Evolutionary conservation across 2,329 filamentous ascomycete species (phyloP).

Genomic region (Cladosporium oxysporum): DNA sequence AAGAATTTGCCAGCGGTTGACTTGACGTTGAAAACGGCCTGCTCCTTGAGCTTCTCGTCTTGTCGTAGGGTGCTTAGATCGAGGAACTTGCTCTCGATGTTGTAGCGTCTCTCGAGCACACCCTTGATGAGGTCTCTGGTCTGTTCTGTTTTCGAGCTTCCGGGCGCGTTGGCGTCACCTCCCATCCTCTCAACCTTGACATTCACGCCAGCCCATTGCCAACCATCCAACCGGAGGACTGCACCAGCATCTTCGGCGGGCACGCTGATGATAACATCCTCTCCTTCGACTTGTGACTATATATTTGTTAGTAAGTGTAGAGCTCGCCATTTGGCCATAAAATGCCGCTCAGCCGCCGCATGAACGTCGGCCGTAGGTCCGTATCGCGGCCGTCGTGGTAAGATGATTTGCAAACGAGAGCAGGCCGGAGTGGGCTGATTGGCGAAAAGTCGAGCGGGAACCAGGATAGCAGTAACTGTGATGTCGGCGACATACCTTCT

Average conservation of each 20-base stretch:
- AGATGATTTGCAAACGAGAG: slow-evolving; percentile 32
- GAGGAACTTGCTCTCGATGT: slow-evolving; percentile 70
- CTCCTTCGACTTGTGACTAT: slow-evolving; percentile 39
- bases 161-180: slow-evolving; percentile 24
- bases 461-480: slow-evolving; percentile 14
- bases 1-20: slow-evolving; percentile 84
- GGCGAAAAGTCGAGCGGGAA: neutral
- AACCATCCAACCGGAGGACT: slow-evolving; percentile 44
- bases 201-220: slow-evolving; percentile 42
- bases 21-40: slow-evolving; percentile 73
- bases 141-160: slow-evolving; percentile 56
- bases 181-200: slow-evolving; percentile 39
- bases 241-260: slow-evolving; percentile 38
- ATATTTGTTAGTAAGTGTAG: slow-evolving; percentile 29
- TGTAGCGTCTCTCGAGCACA: slow-evolving; percentile 75
- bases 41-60: slow-evolving; percentile 69
- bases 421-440: slow-evolving; percentile 27
- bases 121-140: slow-evolving; percentile 61
- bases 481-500: slow-evolving; percentile 37
- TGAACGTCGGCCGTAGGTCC: slow-evolving; percentile 19
- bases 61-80: slow-evolving; percentile 76
- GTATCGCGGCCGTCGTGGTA: slow-evolving; percentile 36
- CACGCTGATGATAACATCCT: slow-evolving; percentile 42
- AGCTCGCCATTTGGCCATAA: neutral
- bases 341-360: neutral